Base-by-base conservation (phyloP, 208 protist species). In the Trichomonas gallinae region DNA sequence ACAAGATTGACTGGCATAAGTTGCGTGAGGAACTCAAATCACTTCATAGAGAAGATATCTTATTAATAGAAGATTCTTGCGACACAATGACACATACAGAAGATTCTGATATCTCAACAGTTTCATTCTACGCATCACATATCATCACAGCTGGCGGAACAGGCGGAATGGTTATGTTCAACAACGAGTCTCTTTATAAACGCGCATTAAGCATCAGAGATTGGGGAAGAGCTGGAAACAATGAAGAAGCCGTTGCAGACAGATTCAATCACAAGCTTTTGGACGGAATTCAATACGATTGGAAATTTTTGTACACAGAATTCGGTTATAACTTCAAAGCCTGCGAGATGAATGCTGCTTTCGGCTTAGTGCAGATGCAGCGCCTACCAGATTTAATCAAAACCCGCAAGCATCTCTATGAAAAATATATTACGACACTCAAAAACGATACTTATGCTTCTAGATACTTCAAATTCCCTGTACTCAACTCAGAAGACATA, bases 101-200 rank as follows among this genome's bases (percentile, higher is more conserved):
- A 31, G 49, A 89, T 9, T 46, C 97, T 44, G 96, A 97, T 40
- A 96, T 97, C 38, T 2, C 97, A 58, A 88, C 96, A 40, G 2
- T 6, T 23, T 97, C 88, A 3, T 97, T 97, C 96, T 97, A 97
- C 34, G 96, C 97, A 6, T 96, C 63, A 48, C 97, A 97, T 38
- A 87, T 97, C 96, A 97, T 97, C 46, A 97, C 97, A 42, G 96
- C 96, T 85, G 96, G 97, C 36, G 97, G 97, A n/a, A 72, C 88
- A 15, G 97, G 97, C 23, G 97, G 97, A n/a, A 97, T 97, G 96
- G 96, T 97, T 10, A 97, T 97, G 97, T 97, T 97, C 42, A 97
- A 97, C 21, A 23, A 51, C 36, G 17, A 85, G 15, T 8, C 2
- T 15, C 15, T 58, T 3, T 46, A 89, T 15, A 23, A 48, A 0